Evolutionary conservation across 2,329 filamentous ascomycete species (phyloP).

Genomic region (Cryoendolithus antarcticus): DNA sequence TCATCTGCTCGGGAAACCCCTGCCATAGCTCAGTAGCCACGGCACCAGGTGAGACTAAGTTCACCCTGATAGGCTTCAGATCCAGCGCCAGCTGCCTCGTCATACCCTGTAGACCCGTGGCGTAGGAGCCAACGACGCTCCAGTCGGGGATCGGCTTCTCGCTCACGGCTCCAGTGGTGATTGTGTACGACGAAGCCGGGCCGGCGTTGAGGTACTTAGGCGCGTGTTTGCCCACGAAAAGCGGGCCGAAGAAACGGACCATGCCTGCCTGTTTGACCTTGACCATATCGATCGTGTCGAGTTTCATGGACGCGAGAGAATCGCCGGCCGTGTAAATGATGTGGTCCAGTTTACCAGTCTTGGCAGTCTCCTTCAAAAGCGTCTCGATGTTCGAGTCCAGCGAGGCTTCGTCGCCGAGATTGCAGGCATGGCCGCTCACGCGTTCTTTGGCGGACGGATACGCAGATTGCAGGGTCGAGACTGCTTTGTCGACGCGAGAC

Average conservation of each 20-base stretch:
- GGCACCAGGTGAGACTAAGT: slow-evolving; percentile 46
- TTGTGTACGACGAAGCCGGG: slow-evolving; percentile 37
- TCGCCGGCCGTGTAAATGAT: slow-evolving; percentile 47
- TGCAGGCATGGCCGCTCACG: slow-evolving; percentile 34
- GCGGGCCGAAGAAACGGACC: slow-evolving; percentile 39
- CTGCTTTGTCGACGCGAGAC: slow-evolving; percentile 35
- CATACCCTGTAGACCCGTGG: slow-evolving; percentile 41
- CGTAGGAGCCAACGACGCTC: slow-evolving; percentile 37
- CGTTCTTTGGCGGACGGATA: slow-evolving; percentile 31
- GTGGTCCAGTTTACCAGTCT: slow-evolving; percentile 37
- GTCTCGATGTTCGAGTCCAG: slow-evolving; percentile 36
- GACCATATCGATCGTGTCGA: slow-evolving; percentile 32
- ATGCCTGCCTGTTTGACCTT: slow-evolving; percentile 29
- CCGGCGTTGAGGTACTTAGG: slow-evolving; percentile 31
- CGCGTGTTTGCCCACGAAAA: slow-evolving; percentile 42
- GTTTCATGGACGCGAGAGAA: slow-evolving; percentile 26
- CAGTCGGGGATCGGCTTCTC: slow-evolving; percentile 42
- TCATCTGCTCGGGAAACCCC: slow-evolving; percentile 17
- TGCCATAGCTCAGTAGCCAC: slow-evolving; percentile 34
- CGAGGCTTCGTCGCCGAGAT: slow-evolving; percentile 34
- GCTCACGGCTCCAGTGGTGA: slow-evolving; percentile 43
- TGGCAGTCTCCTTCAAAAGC: slow-evolving; percentile 29
- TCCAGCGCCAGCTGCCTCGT: slow-evolving; percentile 48
- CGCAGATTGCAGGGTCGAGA: slow-evolving; percentile 31
- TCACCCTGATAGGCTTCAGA: slow-evolving; percentile 51